These are phyloP conservation scores for Tulasnella sp. DNA, from an alignment of 768 basidiomycete species.

Conservation along the genomic window DNA sequence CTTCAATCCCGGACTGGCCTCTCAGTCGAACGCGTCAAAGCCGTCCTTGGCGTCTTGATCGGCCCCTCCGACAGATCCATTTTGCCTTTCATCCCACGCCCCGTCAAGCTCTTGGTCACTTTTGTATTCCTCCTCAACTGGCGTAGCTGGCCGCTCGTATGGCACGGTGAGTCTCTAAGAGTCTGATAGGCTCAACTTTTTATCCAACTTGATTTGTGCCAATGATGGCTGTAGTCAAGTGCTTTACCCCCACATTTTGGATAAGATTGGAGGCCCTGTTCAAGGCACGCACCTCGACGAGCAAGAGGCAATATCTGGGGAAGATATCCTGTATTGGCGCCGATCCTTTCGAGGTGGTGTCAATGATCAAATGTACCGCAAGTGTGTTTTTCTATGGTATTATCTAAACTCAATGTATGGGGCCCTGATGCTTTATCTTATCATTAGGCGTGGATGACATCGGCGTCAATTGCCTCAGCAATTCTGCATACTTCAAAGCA, in stretches of 20 bases:
- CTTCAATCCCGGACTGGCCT: no score
- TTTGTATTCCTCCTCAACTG: conserved; percentile 45
- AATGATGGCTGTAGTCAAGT: not conserved
- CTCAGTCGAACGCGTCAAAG: not conserved
- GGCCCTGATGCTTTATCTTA: not conserved
- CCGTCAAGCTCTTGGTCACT: conserved; percentile 33
- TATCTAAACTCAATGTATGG: no score
- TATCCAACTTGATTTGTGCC: not conserved
- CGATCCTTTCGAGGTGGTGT: conserved; percentile 42
- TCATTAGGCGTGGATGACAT: conserved; percentile 47
- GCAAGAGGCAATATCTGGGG: not conserved
- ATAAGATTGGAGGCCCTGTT: conserved; percentile 1
- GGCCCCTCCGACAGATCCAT: conserved; percentile 14
- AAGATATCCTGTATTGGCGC: conserved; percentile 37
- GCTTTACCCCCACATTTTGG: conserved; percentile 3
- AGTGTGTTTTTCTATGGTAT: conserved; percentile 33
- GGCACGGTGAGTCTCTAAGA: conserved; percentile 48
- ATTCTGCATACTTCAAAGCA: conserved; percentile 62
- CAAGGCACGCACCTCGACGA: not conserved
- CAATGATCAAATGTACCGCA: conserved; percentile 40
- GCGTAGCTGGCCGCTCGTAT: conserved; percentile 53
- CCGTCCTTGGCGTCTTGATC: conserved; percentile 1
- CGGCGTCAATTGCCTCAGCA: conserved; percentile 72
- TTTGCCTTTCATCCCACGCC: conserved; percentile 17
- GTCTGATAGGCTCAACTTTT: not conserved